Evolutionary conservation across 352 stramenopile genomes (phyloP).

Genomic region (Phytophthora pluvialis): DNA sequence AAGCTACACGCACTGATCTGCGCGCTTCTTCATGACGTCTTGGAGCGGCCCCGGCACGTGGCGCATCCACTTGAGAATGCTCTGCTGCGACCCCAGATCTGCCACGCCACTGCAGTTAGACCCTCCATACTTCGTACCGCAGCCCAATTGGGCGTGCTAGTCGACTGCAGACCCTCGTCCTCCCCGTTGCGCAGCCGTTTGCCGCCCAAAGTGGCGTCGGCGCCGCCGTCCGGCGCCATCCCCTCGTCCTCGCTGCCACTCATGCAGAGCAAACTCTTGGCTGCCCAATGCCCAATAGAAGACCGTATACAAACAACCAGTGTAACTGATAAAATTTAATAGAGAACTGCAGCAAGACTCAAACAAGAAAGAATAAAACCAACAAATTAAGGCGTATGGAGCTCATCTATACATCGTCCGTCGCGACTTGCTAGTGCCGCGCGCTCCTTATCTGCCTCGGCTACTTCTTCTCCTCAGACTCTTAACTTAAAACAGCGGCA

Average conservation of each 20-base stretch:
- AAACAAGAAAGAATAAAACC: no score
- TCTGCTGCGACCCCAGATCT: conserved; percentile 68
- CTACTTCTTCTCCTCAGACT: conserved; percentile 2
- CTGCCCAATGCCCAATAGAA: conserved; percentile 5
- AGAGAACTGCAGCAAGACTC: background rate
- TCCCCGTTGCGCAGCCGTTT: conserved; percentile 32
- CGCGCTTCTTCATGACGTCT: conserved; percentile 80
- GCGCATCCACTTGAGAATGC: conserved; percentile 82
- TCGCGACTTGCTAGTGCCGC: background rate
- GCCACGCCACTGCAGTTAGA: conserved; percentile 3
- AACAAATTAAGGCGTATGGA: conserved; percentile 3
- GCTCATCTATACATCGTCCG: conserved; percentile 18
- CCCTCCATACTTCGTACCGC: background rate
- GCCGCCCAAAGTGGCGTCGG: conserved; percentile 4
- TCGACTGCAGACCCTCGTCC: conserved; percentile 14
- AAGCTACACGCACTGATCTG: conserved; percentile 41
- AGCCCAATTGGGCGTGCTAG: background rate
- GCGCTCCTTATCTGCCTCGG: conserved; percentile 2
- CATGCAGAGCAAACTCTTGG: conserved; percentile 11
- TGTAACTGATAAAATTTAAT: conserved; percentile 3
- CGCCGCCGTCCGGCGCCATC: background rate
- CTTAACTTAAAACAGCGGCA: conserved; percentile 52
- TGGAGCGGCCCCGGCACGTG: conserved; percentile 73
- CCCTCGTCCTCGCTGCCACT: conserved; percentile 28
- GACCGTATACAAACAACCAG: conserved; percentile 27